Evolutionary conservation across 768 basidiomycete species (phyloP), one percentile per base, ranked within the genome.

Genomic region (Tylopilus balloui): DNA sequence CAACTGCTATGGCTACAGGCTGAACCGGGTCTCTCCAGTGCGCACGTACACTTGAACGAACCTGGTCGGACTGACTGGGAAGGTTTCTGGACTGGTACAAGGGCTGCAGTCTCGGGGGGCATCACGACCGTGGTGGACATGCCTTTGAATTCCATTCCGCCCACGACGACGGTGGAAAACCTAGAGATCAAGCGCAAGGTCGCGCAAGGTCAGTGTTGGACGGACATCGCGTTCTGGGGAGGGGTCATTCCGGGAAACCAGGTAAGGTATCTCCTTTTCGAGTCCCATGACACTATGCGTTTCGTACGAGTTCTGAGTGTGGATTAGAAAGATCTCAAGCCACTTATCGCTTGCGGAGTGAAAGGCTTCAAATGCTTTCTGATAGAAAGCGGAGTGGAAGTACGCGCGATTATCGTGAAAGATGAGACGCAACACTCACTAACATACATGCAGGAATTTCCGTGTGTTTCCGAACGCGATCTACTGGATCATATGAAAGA

Each of bases 321-420:
- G 38, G 14, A 47, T 41, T 36, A 94, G 91, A 64, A 67, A 36
- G 77, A 94, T 57, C 77, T 99, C 37, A 76, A 74, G 48, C 81
- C 85, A n/a, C 73, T 98, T 36, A 71, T 94, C 13, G 64, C 78
- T 25, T 79, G 80, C 27, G 94, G 96, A 6, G 88, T 96, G 25
- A 88, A 86, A 70, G 95, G 95, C 0, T 97, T 97, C 77, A 97
- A 98, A 66, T 96, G 93, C 64, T 98, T 97, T 68, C 71, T 97
- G 56, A 93, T 94, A 53, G 86, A 95, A 56, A 95, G 92, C 60
- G 95, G 96, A 21, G 94, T 98, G 15, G 88, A 96, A 53, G 94
- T 92, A 59, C 42, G 73, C 47, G 6, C 48, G 23, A 35, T 23
- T 25, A 28, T 38, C 17, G 17, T 38, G 19, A 17, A 27, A 23